Base-by-base conservation (phyloP, 78 protist species). In the Bodo saltans region DNA sequence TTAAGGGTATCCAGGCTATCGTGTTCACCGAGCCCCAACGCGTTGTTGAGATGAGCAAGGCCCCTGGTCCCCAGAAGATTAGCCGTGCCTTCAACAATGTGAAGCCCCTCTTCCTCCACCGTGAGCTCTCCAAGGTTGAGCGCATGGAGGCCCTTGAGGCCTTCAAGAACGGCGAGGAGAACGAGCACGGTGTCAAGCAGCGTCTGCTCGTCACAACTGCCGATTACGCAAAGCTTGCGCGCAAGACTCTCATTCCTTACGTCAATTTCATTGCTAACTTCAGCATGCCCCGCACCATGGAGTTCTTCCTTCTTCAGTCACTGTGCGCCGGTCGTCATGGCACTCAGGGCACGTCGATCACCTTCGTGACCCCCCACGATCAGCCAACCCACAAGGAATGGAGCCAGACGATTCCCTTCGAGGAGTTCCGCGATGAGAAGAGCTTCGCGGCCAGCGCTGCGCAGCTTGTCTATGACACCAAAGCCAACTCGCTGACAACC, bases 171-270 rank as follows among this genome's bases (percentile, higher is more conserved):
- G 81, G 81, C 40, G 41, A 11, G 34, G 53, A 28, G 67, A 28
- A 28, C 41, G 41, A 1, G 40, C 17, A 76, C 69, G 34, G 34
- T 47, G 1, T 4, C 37, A 76, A 76, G 67, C 17, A 76, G 8
- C 12, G 81, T 25, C 69, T 76, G 32, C 41, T 76, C 40, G 35
- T 76, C 52, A 67, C 81, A 26, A 29, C 81, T 1, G 70, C 35
- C 52, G 81, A 76, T 67, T 76, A 76, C 81, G 81, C 81, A 37
- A 11, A 38, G 34, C 42, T 34, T 29, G 81, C 81, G 26, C 35
- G 81, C 34, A 76, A 76, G 81, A 39, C 8, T 25, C 81, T 38
- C 37, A 76, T 76, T 38, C 81, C 81, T 3, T 76, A 76, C 81
- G 81, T 40, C 68, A 29, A 11, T 67, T 30, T 76, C 68, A 38